These are phyloP conservation scores for Piromyces sp. DNA, from an alignment of 192 early-diverging fungal species.

Conservation along the genomic window DNA sequence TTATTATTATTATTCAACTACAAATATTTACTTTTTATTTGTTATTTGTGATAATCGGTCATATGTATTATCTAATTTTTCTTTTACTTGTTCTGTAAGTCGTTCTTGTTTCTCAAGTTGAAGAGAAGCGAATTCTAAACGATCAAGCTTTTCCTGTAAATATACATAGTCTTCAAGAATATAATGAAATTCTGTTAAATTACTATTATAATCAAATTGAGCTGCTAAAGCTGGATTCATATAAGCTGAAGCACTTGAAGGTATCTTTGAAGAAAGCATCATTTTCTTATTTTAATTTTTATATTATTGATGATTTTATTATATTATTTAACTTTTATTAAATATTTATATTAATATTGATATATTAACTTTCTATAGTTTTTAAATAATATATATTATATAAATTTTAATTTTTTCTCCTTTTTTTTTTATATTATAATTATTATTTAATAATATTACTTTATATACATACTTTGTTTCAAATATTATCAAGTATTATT, in stretches of 20 bases:
- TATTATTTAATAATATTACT: too few species aligned
- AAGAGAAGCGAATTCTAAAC: background rate
- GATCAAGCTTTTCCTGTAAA: background rate
- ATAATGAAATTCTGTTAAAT: background rate
- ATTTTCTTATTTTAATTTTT: background rate
- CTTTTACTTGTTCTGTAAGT: background rate
- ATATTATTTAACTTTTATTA: too few species aligned
- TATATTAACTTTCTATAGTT: too few species aligned
- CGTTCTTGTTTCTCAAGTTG: background rate
- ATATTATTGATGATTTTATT: too few species aligned
- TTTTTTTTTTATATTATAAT: too few species aligned
- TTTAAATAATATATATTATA: too few species aligned
- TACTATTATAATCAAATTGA: background rate
- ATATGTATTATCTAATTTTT: background rate
- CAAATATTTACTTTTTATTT: background rate
- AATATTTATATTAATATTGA: too few species aligned
- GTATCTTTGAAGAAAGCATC: background rate
- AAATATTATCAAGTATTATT: too few species aligned
- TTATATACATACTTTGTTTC: too few species aligned
- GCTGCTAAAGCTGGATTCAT: background rate
- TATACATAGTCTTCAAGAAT: background rate
- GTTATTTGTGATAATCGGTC: background rate
- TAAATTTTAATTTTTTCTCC: too few species aligned
- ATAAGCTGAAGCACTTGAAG: background rate
- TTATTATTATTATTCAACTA: too few species aligned